phyloP scores from a whole-genome alignment of 176 grass and related monocot species.

The Dendrocalamus sinicus region DNA sequence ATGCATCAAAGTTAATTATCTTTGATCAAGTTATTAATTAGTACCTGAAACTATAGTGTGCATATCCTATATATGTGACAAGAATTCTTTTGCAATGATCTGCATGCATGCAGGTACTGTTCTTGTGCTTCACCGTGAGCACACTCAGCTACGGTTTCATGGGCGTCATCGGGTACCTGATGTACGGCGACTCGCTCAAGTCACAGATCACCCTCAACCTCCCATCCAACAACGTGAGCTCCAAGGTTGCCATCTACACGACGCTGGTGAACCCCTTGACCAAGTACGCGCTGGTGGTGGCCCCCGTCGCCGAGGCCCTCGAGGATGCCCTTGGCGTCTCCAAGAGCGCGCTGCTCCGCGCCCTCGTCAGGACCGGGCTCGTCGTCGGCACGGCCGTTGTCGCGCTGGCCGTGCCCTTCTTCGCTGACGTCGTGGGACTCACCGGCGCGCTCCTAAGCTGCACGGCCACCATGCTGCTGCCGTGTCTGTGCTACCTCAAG shows the following conservation, averaged over 20 bases:
- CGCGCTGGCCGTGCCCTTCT: conserved; percentile 50
- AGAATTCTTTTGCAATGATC: background rate
- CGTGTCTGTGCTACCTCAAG: conserved; percentile 58
- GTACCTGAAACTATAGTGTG: no score
- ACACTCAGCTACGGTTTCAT: conserved; percentile 51
- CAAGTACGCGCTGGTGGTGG: conserved; percentile 46
- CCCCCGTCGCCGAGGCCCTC: conserved; percentile 33
- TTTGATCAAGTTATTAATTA: no score
- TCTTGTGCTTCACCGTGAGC: conserved; percentile 48
- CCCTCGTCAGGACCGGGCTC: conserved; percentile 29
- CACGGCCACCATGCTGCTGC: conserved; percentile 47
- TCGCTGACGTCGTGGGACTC: conserved; percentile 41
- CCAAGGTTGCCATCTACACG: conserved; percentile 61
- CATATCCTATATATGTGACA: no score
- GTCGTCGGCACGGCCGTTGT: conserved; percentile 34
- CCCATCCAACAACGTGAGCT: conserved; percentile 20
- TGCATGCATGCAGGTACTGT: conserved; percentile 36
- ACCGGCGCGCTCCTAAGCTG: conserved; percentile 50
- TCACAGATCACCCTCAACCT: conserved; percentile 58
- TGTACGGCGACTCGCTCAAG: conserved; percentile 48
- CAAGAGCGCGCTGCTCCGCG: conserved; percentile 9
- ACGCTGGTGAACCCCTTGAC: conserved; percentile 57
- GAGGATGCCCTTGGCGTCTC: conserved; percentile 34
- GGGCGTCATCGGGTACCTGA: conserved; percentile 51
- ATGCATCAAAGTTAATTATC: no score